Evolutionary conservation across 2,329 filamentous ascomycete genomes (phyloP).

Genomic region (Ascochyta koolunga): DNA sequence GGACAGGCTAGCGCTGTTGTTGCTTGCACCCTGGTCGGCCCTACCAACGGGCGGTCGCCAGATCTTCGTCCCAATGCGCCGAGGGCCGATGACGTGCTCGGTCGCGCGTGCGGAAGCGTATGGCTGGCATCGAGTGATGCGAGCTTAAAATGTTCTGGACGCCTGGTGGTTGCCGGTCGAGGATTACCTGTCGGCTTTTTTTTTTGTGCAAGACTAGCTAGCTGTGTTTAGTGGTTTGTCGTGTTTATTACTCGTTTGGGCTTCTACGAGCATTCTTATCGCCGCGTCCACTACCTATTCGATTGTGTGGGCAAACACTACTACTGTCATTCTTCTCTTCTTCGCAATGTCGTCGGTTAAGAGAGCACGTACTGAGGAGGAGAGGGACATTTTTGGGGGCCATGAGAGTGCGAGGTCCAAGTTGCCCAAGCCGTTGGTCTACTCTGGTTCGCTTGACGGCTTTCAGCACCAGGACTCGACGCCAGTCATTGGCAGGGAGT

Average conservation of each 20-base stretch:
- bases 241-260: constrained; percentile 17
- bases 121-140: constrained; percentile 1
- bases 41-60: constrained; percentile 5
- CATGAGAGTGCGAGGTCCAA: constrained; percentile 30
- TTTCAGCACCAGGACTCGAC: constrained; percentile 52
- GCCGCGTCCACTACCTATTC: background rate
- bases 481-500: constrained; percentile 59
- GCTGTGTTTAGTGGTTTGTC: constrained; percentile 5
- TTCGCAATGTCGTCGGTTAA: constrained; percentile 33
- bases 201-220: background rate
- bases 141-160: constrained; percentile 12
- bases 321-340: background rate
- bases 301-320: background rate
- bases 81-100: constrained; percentile 33
- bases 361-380: constrained; percentile 10
- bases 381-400: constrained; percentile 26
- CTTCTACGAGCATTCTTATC: background rate
- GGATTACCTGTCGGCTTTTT: background rate
- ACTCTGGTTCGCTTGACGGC: constrained; percentile 32
- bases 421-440: constrained; percentile 27
- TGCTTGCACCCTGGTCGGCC: constrained; percentile 5
- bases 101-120: background rate
- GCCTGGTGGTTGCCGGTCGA: constrained; percentile 2
- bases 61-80: constrained; percentile 7
- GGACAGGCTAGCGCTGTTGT: constrained; percentile 1